These are phyloP conservation scores for Plenodomus tracheiphilus DNA, from an alignment of 2,329 filamentous ascomycete genomes.

Conservation along the genomic window DNA sequence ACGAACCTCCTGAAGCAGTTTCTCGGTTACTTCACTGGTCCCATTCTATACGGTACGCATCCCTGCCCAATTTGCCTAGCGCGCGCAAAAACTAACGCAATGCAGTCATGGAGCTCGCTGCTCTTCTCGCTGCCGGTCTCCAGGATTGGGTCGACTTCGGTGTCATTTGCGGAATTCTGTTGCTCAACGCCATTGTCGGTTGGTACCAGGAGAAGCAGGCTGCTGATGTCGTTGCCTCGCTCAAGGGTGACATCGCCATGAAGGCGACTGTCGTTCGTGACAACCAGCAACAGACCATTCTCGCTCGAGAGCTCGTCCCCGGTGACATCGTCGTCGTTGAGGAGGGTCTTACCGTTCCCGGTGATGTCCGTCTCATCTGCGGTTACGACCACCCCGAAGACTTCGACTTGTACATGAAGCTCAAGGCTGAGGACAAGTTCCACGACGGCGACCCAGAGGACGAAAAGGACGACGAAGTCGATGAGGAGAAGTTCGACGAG, in stretches of 20 bases:
- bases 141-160: slow-evolving; percentile 74
- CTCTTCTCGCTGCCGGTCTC: slow-evolving; percentile 72
- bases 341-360: slow-evolving; percentile 72
- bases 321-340: slow-evolving; percentile 76
- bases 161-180: slow-evolving; percentile 75
- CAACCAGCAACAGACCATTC: slow-evolving; percentile 68
- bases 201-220: slow-evolving; percentile 84
- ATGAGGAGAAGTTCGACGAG: slow-evolving; percentile 62
- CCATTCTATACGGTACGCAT: slow-evolving; percentile 73
- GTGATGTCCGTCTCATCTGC: slow-evolving; percentile 72
- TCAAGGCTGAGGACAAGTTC: slow-evolving; percentile 57
- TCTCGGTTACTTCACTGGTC: slow-evolving; percentile 73
- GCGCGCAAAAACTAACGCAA: slow-evolving; percentile 12
- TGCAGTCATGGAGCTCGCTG: slow-evolving; percentile 75
- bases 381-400: slow-evolving; percentile 70
- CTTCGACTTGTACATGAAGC: slow-evolving; percentile 68
- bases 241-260: slow-evolving; percentile 81
- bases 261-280: slow-evolving; percentile 69
- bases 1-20: slow-evolving; percentile 76
- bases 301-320: slow-evolving; percentile 73
- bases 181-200: slow-evolving; percentile 75
- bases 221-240: slow-evolving; percentile 65
- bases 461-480: slow-evolving; percentile 62
- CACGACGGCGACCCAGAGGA: slow-evolving; percentile 63
- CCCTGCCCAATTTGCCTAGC: slow-evolving; percentile 11